A percentile compares a stretch with the other conserved stretches of the same genome.
These are phyloP conservation scores for Auxenochlorella protothecoides DNA, from an alignment of 139 green algal species.

Conservation along the genomic window DNA sequence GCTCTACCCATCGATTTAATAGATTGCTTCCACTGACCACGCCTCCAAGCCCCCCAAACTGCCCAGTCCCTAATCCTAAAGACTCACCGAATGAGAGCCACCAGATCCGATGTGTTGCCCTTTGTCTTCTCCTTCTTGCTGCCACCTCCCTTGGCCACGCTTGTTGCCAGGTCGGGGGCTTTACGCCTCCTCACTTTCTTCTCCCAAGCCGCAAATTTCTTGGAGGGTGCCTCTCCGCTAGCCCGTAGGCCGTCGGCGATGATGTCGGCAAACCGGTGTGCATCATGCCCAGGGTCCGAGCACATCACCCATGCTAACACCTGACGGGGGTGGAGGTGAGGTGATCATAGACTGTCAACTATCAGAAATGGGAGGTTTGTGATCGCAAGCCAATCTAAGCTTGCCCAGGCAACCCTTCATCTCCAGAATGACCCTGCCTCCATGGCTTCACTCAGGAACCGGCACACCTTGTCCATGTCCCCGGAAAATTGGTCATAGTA, in stretches of 20 bases:
- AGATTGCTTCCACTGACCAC: no score
- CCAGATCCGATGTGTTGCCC: conserved; percentile 10
- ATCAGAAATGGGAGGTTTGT: no score
- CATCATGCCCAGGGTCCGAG: conserved; percentile 54
- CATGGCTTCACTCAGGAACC: no score
- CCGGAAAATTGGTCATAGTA: conserved; percentile 63
- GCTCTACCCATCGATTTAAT: no score
- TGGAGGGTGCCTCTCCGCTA: conserved; percentile 24
- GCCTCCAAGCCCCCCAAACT: no score
- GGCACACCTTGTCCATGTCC: conserved; percentile 59
- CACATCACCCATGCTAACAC: conserved; percentile 81
- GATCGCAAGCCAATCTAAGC: no score
- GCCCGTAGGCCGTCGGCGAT: conserved; percentile 54
- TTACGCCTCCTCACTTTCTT: conserved; percentile 17
- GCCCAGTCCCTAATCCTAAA: no score
- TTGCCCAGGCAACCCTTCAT: no score
- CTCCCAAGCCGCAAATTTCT: conserved; percentile 38
- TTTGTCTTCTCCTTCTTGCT: background rate
- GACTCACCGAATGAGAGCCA: conserved; percentile 17
- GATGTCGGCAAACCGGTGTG: conserved; percentile 67
- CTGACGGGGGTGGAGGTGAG: conserved; percentile 3
- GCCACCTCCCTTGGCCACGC: background rate
- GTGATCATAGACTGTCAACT: background rate
- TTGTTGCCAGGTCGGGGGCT: conserved; percentile 22
- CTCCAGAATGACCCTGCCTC: no score